A percentile compares a stretch with the other conserved stretches of the same genome.
Conservation (phyloP, 441 rosid genomes). For the Omphalea diandra region DNA sequence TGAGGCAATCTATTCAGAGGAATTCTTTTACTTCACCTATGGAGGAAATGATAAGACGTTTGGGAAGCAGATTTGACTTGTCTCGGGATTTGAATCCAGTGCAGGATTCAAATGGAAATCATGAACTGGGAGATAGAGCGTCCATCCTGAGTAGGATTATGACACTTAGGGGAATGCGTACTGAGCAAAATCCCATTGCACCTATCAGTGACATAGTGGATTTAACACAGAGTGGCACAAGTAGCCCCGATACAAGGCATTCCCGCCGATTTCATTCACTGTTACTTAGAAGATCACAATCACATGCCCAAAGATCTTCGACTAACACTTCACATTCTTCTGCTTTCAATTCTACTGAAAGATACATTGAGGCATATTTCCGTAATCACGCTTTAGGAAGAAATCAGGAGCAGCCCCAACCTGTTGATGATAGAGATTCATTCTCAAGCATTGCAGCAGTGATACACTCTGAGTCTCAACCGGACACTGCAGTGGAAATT, state of each 20-base stretch:
- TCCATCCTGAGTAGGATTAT: slow-evolving; percentile 50
- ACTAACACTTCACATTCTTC: slow-evolving; percentile 38
- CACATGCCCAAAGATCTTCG: slow-evolving; percentile 50
- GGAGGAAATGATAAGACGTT: slow-evolving; percentile 84
- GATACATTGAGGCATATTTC: slow-evolving; percentile 51
- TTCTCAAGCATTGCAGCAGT: slow-evolving; percentile 84
- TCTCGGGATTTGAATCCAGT: slow-evolving; percentile 46
- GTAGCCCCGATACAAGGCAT: slow-evolving; percentile 45
- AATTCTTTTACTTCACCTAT: slow-evolving; percentile 56
- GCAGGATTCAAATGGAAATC: slow-evolving; percentile 49
- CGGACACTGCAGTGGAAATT: slow-evolving; percentile 77
- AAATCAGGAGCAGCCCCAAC: slow-evolving; percentile 68
- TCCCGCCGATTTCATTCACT: slow-evolving; percentile 47
- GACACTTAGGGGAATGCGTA: slow-evolving; percentile 57
- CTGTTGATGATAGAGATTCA: slow-evolving; percentile 83
- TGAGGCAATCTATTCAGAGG: slow-evolving; percentile 77
- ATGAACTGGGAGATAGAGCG: slow-evolving; percentile 51
- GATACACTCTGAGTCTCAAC: slow-evolving; percentile 73
- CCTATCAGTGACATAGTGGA: slow-evolving; percentile 50
- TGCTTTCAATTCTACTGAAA: slow-evolving; percentile 50
- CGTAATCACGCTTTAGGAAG: slow-evolving; percentile 48
- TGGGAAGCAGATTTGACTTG: slow-evolving; percentile 70
- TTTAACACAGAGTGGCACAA: slow-evolving; percentile 39
- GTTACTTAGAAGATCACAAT: slow-evolving; percentile 49
- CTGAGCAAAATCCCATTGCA: slow-evolving; percentile 50